Evolutionary conservation across 2,329 filamentous ascomycete genomes (phyloP), one percentile per base, ranked within the genome.

Genomic region (Scedosporium minutisporum): DNA sequence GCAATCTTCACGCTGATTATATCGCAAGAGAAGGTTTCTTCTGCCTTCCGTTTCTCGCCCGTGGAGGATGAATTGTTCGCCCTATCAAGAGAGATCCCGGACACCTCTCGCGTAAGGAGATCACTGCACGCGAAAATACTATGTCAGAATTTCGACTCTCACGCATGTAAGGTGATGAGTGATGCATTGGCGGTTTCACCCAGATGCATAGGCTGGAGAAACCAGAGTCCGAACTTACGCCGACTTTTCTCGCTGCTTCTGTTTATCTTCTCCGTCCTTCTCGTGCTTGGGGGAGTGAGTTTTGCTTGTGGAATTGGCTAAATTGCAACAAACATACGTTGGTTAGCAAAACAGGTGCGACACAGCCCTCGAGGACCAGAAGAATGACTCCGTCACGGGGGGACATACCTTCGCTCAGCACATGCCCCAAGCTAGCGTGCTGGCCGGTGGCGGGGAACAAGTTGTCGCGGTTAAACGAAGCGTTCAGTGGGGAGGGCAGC

Each of bases 1-100:
- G 95, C 95, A 78, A 99, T 99, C 79, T 99, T 99, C 74, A 99
- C 95, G 41, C 93, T 97, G 69, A 99, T 97, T 67, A 92, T 89
- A 66, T 93, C 90, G 68, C 80, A 70, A 68, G 76, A 70, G 71
- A 79, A 72, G 63, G 76, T 77, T 66, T 90, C 83, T 67, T 87
- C 85, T 66, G 79, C 79, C 69, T 81, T 78, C 68, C 77, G 83
- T 75, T 89, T 88, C 70, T 90, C 87, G 61, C 84, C 81, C 3
- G 76, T 70, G 29, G 78, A 77, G 3, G 83, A 79, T 16, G 82
- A 76, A 33, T 78, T 77, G 51, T 75, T 77, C 25, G 79, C 80
- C 73, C 92, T 96, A 71, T 96, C 92, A 48, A 97, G 86, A 62
- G 92, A 96, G 69, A 97, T 97, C 61, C 92, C 91, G 1, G 93